Conservation (phyloP, 2,329 filamentous ascomycete genomes). For the Pseudophaeomoniella oleicola region DNA sequence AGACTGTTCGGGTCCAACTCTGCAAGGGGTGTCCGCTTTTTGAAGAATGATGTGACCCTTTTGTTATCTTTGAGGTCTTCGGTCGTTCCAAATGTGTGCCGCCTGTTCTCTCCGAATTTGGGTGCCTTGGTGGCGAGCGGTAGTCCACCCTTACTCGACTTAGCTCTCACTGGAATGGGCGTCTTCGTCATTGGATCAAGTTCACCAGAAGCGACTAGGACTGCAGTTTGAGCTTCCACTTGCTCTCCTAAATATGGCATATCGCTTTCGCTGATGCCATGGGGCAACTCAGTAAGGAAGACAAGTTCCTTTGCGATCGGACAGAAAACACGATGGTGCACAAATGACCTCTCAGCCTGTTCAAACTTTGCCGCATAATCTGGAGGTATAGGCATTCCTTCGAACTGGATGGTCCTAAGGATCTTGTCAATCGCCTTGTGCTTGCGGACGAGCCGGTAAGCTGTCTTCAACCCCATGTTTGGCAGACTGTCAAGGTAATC, state of each 20-base stretch:
- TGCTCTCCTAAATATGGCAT: slow-evolving; percentile 70
- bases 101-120: slow-evolving; percentile 17
- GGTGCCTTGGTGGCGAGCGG: slow-evolving; percentile 9
- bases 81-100: slow-evolving; percentile 25
- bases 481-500: slow-evolving; percentile 83
- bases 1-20: slow-evolving; percentile 56
- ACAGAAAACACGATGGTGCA: slow-evolving; percentile 91
- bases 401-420: slow-evolving; percentile 71
- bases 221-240: slow-evolving; percentile 55
- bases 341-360: slow-evolving; percentile 80
- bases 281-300: slow-evolving; percentile 54
- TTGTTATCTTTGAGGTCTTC: slow-evolving; percentile 44
- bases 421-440: slow-evolving; percentile 76
- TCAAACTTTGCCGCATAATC: slow-evolving; percentile 71
- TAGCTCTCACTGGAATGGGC: slow-evolving; percentile 28
- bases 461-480: slow-evolving; percentile 82
- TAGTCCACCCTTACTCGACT: neutral
- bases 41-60: slow-evolving; percentile 52
- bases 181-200: slow-evolving; percentile 78
- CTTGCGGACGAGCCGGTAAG: slow-evolving; percentile 78
- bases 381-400: slow-evolving; percentile 66
- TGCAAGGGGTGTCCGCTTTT: slow-evolving; percentile 47
- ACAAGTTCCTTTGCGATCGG: slow-evolving; percentile 57
- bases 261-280: slow-evolving; percentile 48
- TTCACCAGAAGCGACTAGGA: slow-evolving; percentile 64